phyloP scores from a whole-genome alignment of 768 basidiomycete species.

The Mycena rebaudengoi region DNA sequence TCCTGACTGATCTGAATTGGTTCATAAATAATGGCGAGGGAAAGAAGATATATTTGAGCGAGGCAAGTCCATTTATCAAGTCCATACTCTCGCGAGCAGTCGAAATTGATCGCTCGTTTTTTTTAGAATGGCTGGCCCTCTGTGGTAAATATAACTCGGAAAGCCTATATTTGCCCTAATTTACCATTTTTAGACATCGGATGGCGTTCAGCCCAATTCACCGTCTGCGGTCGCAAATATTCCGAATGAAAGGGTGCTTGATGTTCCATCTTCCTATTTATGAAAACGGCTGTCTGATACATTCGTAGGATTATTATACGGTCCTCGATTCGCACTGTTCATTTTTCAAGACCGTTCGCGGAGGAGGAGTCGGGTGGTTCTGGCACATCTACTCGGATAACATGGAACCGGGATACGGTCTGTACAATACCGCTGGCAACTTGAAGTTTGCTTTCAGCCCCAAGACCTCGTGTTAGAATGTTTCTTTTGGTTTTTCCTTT shows the following conservation, averaged over 20 bases:
- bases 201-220: conserved; percentile 72
- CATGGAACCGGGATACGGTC: conserved; percentile 72
- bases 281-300: neutral
- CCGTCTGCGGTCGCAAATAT: conserved; percentile 66
- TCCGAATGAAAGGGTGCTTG: conserved; percentile 69
- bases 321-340: conserved; percentile 71
- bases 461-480: conserved; percentile 61
- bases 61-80: conserved; percentile 60
- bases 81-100: neutral
- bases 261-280: conserved; percentile 45
- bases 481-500: neutral
- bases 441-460: conserved; percentile 75
- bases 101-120: neutral
- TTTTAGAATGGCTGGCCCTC: conserved; percentile 83
- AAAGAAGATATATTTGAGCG: conserved; percentile 80
- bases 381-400: conserved; percentile 79
- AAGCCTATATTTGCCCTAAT: neutral
- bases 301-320: conserved; percentile 66
- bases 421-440: conserved; percentile 57
- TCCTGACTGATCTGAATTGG: conserved; percentile 68
- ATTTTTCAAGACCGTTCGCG: conserved; percentile 64
- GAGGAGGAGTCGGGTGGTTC: conserved; percentile 83
- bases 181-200: conserved; percentile 47
- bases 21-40: conserved; percentile 68
- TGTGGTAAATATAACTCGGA: conserved; percentile 23